Evolutionary conservation across 345 rosid species (phyloP), one percentile per base, ranked within the genome.

Genomic region (Populus euphratica): DNA sequence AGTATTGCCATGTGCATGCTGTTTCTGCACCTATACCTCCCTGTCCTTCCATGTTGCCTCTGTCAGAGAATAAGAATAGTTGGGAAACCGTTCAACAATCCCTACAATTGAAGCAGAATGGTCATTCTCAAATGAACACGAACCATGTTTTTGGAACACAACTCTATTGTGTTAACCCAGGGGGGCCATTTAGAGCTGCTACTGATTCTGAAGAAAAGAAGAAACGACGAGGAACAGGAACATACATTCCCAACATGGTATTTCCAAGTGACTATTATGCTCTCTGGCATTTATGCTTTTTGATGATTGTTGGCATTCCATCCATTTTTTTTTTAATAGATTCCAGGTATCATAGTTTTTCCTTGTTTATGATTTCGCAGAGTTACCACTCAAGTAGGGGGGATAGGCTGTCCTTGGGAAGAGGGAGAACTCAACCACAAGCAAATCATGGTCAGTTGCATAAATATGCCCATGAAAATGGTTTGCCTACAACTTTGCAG

Each of bases 191-290:
- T 18, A 36, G 68, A 61, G 31, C 43, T 56, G 72, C 62, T 68
- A 43, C 49, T 3, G 56, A 56, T 69, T 68, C 38, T 43, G 81
- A 63, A 50, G 81, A 81, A 31, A 77, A 76, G 75, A 69, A 8
- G 31, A 70, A 61, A 25, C 41, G 47, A 29, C 69, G 76, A 66
- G 86, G 85, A 81, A 79, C 65, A 54, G 83, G 84, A 76, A 78
- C 84, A 20, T 83, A 78, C 62, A 70, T 81, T 38, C 83, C 85
- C 62, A 85, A 78, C 63, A 16, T 77, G 83, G 86, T 83, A 83
- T 68, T 52, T 78, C 14, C 47, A 25, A 29, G 16, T 41, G 27
- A 41, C 47, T 20, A 14, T 18, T 69, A 31, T 25, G 35, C 47
- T 70, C 39, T n/a, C 52, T 41, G 6, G 35, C 54, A 33, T 59